Evolutionary conservation across 2,329 filamentous ascomycete genomes (phyloP).

Genomic region (Xylaria sp.): DNA sequence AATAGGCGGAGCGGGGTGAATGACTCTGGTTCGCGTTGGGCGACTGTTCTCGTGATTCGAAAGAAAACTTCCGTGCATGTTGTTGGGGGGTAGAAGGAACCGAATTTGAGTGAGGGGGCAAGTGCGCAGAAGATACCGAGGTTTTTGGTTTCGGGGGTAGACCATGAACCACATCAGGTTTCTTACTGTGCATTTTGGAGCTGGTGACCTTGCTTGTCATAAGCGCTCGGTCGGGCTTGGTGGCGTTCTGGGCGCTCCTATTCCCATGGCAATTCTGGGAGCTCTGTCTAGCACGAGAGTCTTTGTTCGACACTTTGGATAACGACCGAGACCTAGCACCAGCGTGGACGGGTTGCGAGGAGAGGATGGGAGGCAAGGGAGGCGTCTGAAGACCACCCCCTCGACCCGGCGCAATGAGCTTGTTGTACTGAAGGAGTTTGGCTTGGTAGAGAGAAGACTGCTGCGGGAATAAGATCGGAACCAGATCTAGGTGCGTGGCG

Average conservation of each 20-base stretch:
- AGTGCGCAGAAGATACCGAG: slow-evolving; percentile 48
- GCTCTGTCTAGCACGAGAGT: slow-evolving; percentile 54
- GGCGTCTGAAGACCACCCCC: slow-evolving; percentile 60
- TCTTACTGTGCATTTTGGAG: slow-evolving; percentile 58
- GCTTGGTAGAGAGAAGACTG: slow-evolving; percentile 65
- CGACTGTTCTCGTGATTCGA: slow-evolving; percentile 78
- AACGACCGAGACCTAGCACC: slow-evolving; percentile 63
- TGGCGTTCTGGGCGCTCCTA: slow-evolving; percentile 60
- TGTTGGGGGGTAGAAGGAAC: slow-evolving; percentile 94
- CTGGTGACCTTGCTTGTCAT: slow-evolving; percentile 60
- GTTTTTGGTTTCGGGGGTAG: slow-evolving; percentile 36
- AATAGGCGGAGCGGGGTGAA: slow-evolving; percentile 88
- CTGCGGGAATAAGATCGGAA: slow-evolving; percentile 64
- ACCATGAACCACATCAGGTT: slow-evolving; percentile 41
- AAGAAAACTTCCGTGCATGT: slow-evolving; percentile 80
- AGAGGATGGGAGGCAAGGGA: slow-evolving; percentile 61
- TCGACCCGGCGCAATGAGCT: slow-evolving; percentile 64
- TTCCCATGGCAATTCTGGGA: slow-evolving; percentile 68
- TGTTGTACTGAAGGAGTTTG: slow-evolving; percentile 69
- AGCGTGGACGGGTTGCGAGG: slow-evolving; percentile 61
- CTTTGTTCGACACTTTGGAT: slow-evolving; percentile 65
- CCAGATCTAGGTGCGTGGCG: slow-evolving; percentile 56
- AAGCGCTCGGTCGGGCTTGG: slow-evolving; percentile 66
- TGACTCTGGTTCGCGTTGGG: slow-evolving; percentile 78
- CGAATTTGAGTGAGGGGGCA: slow-evolving; percentile 78